Conservation (phyloP, 2,329 filamentous ascomycete genomes). For the Neoarthrinium moseri region DNA sequence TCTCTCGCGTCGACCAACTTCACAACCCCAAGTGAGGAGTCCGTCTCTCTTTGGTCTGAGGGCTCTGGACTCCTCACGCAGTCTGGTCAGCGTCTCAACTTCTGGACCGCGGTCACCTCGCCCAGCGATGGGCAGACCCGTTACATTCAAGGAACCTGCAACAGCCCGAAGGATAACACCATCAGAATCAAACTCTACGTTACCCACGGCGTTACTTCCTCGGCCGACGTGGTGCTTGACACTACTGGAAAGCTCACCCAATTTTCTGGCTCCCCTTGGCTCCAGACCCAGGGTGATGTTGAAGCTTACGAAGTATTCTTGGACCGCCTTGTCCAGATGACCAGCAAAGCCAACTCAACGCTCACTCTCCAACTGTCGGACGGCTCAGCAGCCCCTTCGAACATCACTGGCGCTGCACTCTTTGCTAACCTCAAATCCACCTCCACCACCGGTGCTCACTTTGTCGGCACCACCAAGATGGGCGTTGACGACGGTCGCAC, state of each 20-base stretch:
- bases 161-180: constrained; percentile 8
- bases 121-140: constrained; percentile 14
- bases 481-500: constrained; percentile 45
- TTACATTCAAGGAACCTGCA: constrained; percentile 16
- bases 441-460: constrained; percentile 13
- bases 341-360: constrained; percentile 10
- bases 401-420: constrained; percentile 11
- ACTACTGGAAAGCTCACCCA: constrained; percentile 11
- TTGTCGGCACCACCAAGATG: constrained; percentile 12
- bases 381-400: constrained; percentile 8
- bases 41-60: constrained; percentile 27
- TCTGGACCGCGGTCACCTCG: constrained; percentile 39
- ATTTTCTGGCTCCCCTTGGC: constrained; percentile 13
- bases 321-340: constrained; percentile 14
- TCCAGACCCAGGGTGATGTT: constrained; percentile 13
- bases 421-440: constrained; percentile 12
- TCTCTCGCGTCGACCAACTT: constrained; percentile 48
- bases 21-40: constrained; percentile 28
- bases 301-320: constrained; percentile 13
- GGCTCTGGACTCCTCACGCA: constrained; percentile 49
- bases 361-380: constrained; percentile 11
- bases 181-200: constrained; percentile 17
- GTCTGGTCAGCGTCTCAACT: constrained; percentile 49
- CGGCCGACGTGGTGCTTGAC: constrained; percentile 12
- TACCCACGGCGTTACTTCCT: constrained; percentile 17